These are phyloP conservation scores for Chaetomium sp. DNA, from an alignment of 2,329 filamentous ascomycete species.

Conservation along the genomic window DNA sequence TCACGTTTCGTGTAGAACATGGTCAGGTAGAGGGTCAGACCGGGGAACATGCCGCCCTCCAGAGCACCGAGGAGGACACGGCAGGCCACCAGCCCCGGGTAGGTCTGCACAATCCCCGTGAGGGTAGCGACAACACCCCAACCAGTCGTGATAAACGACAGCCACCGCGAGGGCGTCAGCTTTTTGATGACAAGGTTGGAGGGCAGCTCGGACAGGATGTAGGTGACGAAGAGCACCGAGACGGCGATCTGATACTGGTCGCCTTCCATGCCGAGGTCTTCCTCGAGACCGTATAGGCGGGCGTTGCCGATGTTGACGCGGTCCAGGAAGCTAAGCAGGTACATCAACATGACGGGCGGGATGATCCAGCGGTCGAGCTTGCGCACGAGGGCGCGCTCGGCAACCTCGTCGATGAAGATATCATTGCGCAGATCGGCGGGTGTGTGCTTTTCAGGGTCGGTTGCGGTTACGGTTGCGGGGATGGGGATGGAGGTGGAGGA, in stretches of 20 bases:
- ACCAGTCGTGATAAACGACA: not conserved
- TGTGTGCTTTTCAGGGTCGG: not conserved
- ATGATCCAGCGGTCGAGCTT: conserved; percentile 1
- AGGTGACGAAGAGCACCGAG: not conserved
- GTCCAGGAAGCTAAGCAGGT: conserved; percentile 1
- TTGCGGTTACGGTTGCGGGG: no score
- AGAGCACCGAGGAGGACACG: not conserved
- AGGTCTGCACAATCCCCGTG: not conserved
- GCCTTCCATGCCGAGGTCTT: not conserved
- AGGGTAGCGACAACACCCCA: not conserved
- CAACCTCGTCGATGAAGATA: not conserved
- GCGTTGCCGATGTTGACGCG: no score
- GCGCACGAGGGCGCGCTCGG: not conserved
- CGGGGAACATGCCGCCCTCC: not conserved
- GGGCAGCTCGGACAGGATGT: not conserved
- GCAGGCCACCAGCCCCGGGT: not conserved
- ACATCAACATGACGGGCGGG: not conserved
- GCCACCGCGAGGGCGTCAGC: not conserved
- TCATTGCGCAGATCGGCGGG: not conserved
- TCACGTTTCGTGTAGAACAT: not conserved
- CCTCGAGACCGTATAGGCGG: not conserved
- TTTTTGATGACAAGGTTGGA: conserved; percentile 1
- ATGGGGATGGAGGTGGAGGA: not conserved
- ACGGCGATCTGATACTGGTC: conserved; percentile 1
- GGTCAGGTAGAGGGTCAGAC: not conserved